Evolutionary conservation across 2,329 filamentous ascomycete species (phyloP).

Genomic region (Cladorrhinum sp.): DNA sequence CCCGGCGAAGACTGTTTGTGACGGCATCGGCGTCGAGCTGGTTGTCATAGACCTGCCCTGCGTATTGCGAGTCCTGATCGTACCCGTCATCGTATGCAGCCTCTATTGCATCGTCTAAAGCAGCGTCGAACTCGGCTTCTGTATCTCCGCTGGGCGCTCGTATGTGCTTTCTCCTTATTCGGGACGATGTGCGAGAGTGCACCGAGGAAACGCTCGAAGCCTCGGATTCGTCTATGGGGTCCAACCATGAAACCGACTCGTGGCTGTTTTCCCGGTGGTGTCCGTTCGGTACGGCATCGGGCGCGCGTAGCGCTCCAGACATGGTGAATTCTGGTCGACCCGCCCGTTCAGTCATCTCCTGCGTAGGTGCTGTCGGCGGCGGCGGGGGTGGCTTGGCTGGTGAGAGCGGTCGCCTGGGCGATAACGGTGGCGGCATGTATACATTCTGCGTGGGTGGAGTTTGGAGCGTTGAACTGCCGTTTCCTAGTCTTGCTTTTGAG

Average conservation of each 20-base stretch:
- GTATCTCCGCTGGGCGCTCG: constrained; percentile 67
- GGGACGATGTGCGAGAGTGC: constrained; percentile 73
- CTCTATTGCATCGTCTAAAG: constrained; percentile 91
- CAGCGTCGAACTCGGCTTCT: constrained; percentile 89
- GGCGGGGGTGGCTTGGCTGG: constrained; percentile 34
- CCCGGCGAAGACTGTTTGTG: constrained; percentile 55
- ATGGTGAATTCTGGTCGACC: constrained; percentile 22
- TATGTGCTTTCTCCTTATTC: constrained; percentile 67
- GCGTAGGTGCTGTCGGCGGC: constrained; percentile 32
- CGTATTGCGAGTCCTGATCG: constrained; percentile 52
- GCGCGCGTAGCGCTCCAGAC: constrained; percentile 21
- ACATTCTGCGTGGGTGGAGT: constrained; percentile 51
- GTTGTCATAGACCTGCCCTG: constrained; percentile 34
- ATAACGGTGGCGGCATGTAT: constrained; percentile 70
- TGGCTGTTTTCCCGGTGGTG: constrained; percentile 63
- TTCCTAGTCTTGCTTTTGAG: constrained; percentile 45
- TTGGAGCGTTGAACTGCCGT: constrained; percentile 38
- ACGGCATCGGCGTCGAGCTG: constrained; percentile 39
- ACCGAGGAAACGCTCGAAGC: constrained; percentile 76
- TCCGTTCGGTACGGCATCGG: constrained; percentile 25
- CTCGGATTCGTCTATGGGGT: constrained; percentile 87
- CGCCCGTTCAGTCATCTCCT: constrained; percentile 23
- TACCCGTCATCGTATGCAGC: constrained; percentile 92
- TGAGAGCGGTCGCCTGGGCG: constrained; percentile 58
- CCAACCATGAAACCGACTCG: constrained; percentile 87